Conservation (phyloP, 2,329 filamentous ascomycete species). For the Claviceps citrina region DNA sequence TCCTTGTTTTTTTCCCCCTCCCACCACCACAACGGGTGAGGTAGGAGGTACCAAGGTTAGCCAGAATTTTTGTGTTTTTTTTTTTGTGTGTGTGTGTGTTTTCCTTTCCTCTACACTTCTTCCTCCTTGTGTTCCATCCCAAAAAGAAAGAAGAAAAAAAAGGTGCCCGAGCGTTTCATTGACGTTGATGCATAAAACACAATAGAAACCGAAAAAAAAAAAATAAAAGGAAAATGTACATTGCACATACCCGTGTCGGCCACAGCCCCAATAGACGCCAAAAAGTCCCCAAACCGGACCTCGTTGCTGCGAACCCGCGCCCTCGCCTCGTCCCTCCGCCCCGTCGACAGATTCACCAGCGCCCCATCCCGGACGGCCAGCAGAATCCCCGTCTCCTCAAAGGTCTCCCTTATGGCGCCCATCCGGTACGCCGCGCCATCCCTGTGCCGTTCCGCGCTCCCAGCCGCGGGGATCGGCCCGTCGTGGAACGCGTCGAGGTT, state of each 20-base stretch:
- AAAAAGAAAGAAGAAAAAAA: background rate
- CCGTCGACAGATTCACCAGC: conserved; percentile 45
- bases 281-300: conserved; percentile 52
- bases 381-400: conserved; percentile 86
- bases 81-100: no score
- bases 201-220: background rate
- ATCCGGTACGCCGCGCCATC: conserved; percentile 64
- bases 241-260: conserved; percentile 45
- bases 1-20: no score
- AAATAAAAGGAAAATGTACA: background rate
- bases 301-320: conserved; percentile 51
- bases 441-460: conserved; percentile 42
- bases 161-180: no score
- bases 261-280: conserved; percentile 37
- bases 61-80: background rate
- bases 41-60: background rate
- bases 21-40: no score
- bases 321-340: conserved; percentile 49
- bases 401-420: conserved; percentile 78
- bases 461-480: conserved; percentile 33
- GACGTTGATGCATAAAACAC: no score
- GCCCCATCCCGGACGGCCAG: conserved; percentile 43
- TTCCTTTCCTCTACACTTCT: no score
- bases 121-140: no score
- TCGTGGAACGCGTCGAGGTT: conserved; percentile 68